A percentile compares a stretch with the other conserved stretches of the same genome.
Conservation (phyloP, 306 rosid species). For the Cicer yamashitae region DNA sequence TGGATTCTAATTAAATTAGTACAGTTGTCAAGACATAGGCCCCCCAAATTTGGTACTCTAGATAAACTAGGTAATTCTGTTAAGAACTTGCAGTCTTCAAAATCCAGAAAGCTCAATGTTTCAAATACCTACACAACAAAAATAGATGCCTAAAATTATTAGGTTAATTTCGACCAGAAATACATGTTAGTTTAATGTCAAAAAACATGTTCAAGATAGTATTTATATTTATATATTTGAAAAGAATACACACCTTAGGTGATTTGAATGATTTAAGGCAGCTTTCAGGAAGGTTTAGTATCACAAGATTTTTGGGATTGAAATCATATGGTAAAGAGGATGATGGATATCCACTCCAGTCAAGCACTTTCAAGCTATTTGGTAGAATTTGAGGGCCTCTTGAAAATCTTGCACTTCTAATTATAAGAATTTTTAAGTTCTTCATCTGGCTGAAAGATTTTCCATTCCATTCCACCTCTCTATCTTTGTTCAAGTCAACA, state of each 20-base stretch:
- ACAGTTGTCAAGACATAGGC: slow-evolving; percentile 13
- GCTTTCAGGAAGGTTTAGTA: slow-evolving; percentile 18
- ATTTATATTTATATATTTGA: not conserved
- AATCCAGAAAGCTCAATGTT: slow-evolving; percentile 8
- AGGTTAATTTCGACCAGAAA: not conserved
- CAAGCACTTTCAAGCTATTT: slow-evolving; percentile 31
- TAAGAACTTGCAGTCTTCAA: slow-evolving; percentile 19
- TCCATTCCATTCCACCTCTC: slow-evolving; percentile 21
- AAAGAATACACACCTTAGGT: not conserved
- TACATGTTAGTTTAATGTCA: not conserved
- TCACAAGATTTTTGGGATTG: slow-evolving; percentile 17
- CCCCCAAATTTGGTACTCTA: slow-evolving; percentile 3
- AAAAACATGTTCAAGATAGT: not conserved
- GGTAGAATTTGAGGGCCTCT: slow-evolving; percentile 28
- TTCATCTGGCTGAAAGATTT: slow-evolving; percentile 27
- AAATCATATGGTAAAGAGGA: slow-evolving; percentile 34
- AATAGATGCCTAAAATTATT: not conserved
- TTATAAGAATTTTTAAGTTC: slow-evolving; percentile 23
- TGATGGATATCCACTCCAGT: slow-evolving; percentile 30
- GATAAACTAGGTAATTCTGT: slow-evolving; percentile 10
- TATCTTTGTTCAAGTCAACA: not conserved
- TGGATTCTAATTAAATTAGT: slow-evolving; percentile 15
- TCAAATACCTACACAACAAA: not conserved
- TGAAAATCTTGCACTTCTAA: not conserved
- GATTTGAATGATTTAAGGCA: not conserved